Evolutionary conservation across 2,329 filamentous ascomycete species (phyloP).

Genomic region (Fusarium camptoceras): DNA sequence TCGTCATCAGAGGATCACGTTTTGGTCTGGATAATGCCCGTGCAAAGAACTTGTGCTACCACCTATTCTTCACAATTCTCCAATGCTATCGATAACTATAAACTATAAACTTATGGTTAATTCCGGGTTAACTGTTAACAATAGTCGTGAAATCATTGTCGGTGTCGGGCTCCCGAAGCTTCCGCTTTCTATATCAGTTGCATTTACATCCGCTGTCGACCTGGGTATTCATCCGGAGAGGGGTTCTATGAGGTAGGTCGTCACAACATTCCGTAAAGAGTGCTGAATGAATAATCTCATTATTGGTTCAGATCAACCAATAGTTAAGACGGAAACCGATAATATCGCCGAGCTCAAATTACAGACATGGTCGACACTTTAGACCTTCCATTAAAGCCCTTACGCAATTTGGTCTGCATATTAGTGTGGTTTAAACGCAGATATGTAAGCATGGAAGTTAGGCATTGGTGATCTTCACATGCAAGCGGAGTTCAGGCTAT

Average conservation of each 20-base stretch:
- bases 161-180: conserved; percentile 8
- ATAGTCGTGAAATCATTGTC: neutral
- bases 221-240: neutral
- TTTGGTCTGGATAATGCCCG: neutral
- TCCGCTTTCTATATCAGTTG: conserved; percentile 5
- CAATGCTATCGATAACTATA: conserved; percentile 21
- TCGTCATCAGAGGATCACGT: conserved; percentile 33
- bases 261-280: conserved; percentile 2
- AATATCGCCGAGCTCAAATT: conserved; percentile 16
- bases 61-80: no score
- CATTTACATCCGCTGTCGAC: neutral
- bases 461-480: conserved; percentile 19
- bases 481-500: conserved; percentile 1
- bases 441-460: neutral
- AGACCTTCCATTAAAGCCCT: neutral
- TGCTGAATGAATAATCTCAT: conserved; percentile 2
- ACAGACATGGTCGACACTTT: neutral
- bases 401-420: neutral
- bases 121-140: neutral
- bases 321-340: conserved; percentile 26
- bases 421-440: neutral
- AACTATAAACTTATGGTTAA: conserved; percentile 15
- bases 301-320: conserved; percentile 8
- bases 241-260: neutral
- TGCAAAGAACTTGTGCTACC: neutral